Evolutionary conservation across 2,329 filamentous ascomycete species (phyloP), one percentile per base, ranked within the genome.

Genomic region (Talaromyces funiculosus): DNA sequence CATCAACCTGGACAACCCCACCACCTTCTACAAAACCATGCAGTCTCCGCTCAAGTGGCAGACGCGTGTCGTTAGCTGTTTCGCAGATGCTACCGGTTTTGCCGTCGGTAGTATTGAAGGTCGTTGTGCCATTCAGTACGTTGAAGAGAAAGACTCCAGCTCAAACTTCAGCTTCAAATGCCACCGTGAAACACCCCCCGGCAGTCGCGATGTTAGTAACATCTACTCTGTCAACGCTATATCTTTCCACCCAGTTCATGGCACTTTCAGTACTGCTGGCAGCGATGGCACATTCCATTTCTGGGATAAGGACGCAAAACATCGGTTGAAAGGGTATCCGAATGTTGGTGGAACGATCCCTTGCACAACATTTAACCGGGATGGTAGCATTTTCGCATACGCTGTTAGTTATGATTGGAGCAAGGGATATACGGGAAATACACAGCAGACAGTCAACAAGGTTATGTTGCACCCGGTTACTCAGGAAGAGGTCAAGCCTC

Each of bases 111-210:
- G 90, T 72, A 96, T 99, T 69, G 94, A 99, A 75, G 94, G 94
- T 31, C 89, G 94, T 60, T 99, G 94, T 74, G 94, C 94, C 1
- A 99, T 99, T 65, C 94, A 99, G 73, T 97, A 99, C 69, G 91
- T 97, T 37, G 93, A 99, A 70, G 94, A 99, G 45, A 97, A 97
- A 77, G 92, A 99, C 73, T 80, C 89, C 3, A 84, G 87, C 69
- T 89, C 88, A 71, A 97, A 99, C 80, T 99, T 99, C 81, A 96
- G 91, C 43, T 99, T 99, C 86, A 97, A 97, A 78, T 99, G 94
- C 77, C 94, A 99, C 76, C 92, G 94, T 62, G 90, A 96, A 69
- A 84, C 86, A 4, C 85, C 89, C 1, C 78, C 86, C 61, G 76
- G 73, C 57, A 72, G 71, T 58, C 85, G 73, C 70, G 92, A 91